These are phyloP conservation scores for Pseudohyphozyma bogoriensis DNA, from an alignment of 768 basidiomycete species.

Conservation along the genomic window DNA sequence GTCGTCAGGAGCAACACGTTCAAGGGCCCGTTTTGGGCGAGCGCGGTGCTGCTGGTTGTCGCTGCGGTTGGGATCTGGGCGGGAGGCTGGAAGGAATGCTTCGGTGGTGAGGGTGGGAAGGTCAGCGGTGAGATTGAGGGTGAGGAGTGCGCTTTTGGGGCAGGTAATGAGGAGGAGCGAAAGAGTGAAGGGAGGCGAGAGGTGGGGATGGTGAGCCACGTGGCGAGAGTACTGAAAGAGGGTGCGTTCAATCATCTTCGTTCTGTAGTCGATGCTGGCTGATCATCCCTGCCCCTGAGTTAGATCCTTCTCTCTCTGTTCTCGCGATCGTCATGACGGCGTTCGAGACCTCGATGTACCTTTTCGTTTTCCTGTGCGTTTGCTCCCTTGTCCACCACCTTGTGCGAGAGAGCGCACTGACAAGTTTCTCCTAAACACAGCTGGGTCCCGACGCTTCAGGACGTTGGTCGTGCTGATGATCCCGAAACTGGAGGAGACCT, in stretches of 20 bases:
- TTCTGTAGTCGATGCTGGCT: not conserved
- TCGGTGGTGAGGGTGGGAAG: no score
- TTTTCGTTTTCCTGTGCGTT: conserved; percentile 30
- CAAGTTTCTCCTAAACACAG: no score
- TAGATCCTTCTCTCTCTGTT: not conserved
- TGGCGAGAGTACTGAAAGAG: not conserved
- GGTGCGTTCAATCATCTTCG: not conserved
- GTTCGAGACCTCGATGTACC: not conserved
- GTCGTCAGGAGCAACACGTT: conserved; percentile 49
- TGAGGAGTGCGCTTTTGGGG: no score
- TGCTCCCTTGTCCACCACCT: not conserved
- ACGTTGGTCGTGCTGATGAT: not conserved
- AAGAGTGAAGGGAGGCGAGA: conserved; percentile 14
- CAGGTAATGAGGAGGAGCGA: conserved; percentile 57
- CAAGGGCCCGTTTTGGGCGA: conserved; percentile 57
- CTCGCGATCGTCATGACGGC: not conserved
- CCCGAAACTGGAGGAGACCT: no score
- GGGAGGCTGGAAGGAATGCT: no score
- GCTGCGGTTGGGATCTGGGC: conserved; percentile 51
- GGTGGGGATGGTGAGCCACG: not conserved
- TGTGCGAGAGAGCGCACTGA: not conserved
- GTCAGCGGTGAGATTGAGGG: no score
- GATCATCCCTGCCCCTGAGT: no score
- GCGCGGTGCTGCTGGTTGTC: conserved; percentile 49
- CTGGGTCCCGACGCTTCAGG: not conserved